Conservation (phyloP, 2,329 filamentous ascomycete genomes). For the Ceratocystis cacaofunesta region DNA sequence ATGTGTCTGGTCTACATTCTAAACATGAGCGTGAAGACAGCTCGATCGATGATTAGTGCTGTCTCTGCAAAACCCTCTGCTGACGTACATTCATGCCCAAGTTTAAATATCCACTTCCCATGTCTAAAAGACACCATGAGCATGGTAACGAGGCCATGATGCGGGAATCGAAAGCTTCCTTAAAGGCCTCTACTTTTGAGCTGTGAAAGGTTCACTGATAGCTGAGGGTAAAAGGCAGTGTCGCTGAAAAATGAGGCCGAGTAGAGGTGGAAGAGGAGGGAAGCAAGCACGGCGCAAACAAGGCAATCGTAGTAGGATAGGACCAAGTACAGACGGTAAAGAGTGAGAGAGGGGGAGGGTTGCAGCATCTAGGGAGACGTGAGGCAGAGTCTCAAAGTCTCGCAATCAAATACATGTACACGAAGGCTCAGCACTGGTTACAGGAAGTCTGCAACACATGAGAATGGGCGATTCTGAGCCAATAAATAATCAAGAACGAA, state of each 20-base stretch:
- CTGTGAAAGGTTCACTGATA: slow-evolving; percentile 1
- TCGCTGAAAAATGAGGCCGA: not conserved
- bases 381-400: too few species aligned
- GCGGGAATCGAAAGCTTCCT: not conserved
- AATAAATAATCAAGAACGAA: too few species aligned
- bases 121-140: not conserved
- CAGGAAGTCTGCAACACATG: too few species aligned
- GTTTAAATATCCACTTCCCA: not conserved
- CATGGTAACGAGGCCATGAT: not conserved
- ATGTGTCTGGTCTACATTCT: not conserved
- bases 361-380: rapidly evolving
- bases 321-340: too few species aligned
- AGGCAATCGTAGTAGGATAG: too few species aligned
- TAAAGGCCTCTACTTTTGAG: too few species aligned
- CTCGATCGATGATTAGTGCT: not conserved
- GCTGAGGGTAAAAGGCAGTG: not conserved
- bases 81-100: not conserved
- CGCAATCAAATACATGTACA: rapidly evolving
- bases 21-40: not conserved
- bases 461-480: too few species aligned
- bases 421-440: too few species aligned
- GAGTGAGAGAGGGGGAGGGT: too few species aligned
- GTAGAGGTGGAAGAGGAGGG: too few species aligned
- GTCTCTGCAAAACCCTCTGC: not conserved
- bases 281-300: too few species aligned